phyloP scores from a whole-genome alignment of 176 grass and related monocot genomes.

The Metroxylon sagu region DNA sequence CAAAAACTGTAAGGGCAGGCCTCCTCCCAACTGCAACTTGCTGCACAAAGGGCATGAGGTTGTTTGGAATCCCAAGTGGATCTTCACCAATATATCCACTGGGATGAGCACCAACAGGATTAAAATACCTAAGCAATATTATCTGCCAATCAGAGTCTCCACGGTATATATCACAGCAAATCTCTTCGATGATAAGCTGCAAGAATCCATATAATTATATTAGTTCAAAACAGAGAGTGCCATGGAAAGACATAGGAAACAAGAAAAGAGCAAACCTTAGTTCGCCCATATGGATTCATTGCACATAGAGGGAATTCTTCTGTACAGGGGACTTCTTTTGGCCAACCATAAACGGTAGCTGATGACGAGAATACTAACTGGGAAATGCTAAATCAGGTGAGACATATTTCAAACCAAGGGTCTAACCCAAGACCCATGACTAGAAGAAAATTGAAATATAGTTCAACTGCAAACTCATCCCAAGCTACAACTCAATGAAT shows the following conservation, averaged over 20 bases:
- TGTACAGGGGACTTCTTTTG: slow-evolving; percentile 79
- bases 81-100: slow-evolving; percentile 94
- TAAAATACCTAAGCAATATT: slow-evolving; percentile 93
- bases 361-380: slow-evolving; percentile 97
- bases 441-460: too few relatives aligned
- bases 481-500: background rate
- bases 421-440: too few relatives aligned
- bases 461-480: too few relatives aligned
- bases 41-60: slow-evolving; percentile 96
- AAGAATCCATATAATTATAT: slow-evolving; percentile 28
- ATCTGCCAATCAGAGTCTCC: slow-evolving; percentile 83
- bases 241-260: slow-evolving; percentile 6
- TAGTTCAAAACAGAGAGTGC: slow-evolving; percentile 14
- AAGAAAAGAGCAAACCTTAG: slow-evolving; percentile 46
- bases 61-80: slow-evolving; percentile 82
- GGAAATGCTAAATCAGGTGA: slow-evolving; percentile 11
- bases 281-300: slow-evolving; percentile 87
- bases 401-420: too few relatives aligned
- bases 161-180: slow-evolving; percentile 69
- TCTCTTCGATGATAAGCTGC: slow-evolving; percentile 89
- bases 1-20: slow-evolving; percentile 71
- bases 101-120: slow-evolving; percentile 88
- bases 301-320: slow-evolving; percentile 85
- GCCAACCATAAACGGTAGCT: slow-evolving; percentile 89
- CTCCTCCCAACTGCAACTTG: slow-evolving; percentile 97